Base-by-base conservation (phyloP, 805 yeast species). In the Wickerhamomyces tratensis region DNA sequence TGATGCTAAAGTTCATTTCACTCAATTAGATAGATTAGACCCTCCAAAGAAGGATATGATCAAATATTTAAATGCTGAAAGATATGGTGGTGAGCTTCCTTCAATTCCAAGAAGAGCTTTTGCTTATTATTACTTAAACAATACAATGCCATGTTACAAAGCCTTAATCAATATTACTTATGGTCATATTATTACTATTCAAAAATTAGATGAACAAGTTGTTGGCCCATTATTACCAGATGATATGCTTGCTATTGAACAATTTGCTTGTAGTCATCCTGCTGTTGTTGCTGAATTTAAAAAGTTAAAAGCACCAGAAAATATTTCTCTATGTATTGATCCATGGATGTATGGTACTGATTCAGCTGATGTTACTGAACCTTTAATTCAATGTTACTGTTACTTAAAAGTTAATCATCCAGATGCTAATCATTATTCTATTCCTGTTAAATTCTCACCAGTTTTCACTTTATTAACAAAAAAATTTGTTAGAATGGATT, bases 261-360 rank as follows among this genome's bases (percentile, higher is more conserved):
- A 61, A 5, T 54, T 64, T 41, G 69, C 77, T 46, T 54, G 64
- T 52, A 52, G 59, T 26, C 82, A 81, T 56, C 88, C 88, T 15
- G 46, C 54, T 3, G 78, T 82, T 46, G 49, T 59, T 46, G 84
- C 79, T 26, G 88, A 83, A 60, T 68, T 82, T 51, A 83, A 69
- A 45, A 81, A 82, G 59, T 68, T 82, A 62, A 70, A 77, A 49
- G 67, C 83, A 45, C 89, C 88, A 46, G 37, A 43, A 56, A 58
- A 73, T 59, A 64, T 57, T 49, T 52, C 59, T 33, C 79, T 81
- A 39, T 72, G 78, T 51, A 72, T 72, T 56, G 91, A 83, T 58
- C 86, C 89, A 41, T 85, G 95, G 94, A 85, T 83, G 72, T 83
- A 85, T 59, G 94, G 91, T 54, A 79, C 87, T 33, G 87, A 81